Evolutionary conservation across 495 filamentous ascomycete species (phyloP), one percentile per base, ranked within the genome.

Genomic region (Trichoderma gamsii): DNA sequence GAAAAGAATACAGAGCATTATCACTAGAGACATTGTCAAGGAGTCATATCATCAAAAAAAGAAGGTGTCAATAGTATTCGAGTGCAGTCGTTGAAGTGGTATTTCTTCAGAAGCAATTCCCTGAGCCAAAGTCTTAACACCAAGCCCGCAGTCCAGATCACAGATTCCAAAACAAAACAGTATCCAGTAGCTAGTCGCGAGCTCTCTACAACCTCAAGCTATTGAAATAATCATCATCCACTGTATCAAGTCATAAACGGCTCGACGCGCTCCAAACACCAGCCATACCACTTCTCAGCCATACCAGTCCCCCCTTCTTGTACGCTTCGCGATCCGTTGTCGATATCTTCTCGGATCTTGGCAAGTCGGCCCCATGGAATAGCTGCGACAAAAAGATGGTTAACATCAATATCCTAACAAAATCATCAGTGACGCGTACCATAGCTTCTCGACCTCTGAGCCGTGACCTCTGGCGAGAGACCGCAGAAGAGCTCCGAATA

Each of bases 401-500:
- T 7, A 52, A 3, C n/a, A 9, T 7, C 5, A n/a, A 23, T 18
- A 2, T 52, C n/a, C n/a, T n/a, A n/a, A n/a, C n/a, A n/a, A n/a
- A 23, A n/a, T 8, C 13, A 32, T 43, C n/a, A 21, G 1, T 5
- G 56, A 15, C 2, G 8, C 73, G 66, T 44, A 76, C 73, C 64
- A 66, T 71, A 74, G 66, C 66, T 65, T 15, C 72, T 73, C 16
- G 70, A 70, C 56, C 72, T 73, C n/a, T 74, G 69, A 21, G 72
- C 41, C 44, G 70, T 78, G n/a, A 82, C 69, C 32, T 81, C 77
- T 21, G 76, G 71, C 13, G 76, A 80, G 63, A 82, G 71, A 3
- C 76, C 79, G 18, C 79, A 80, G 69, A 76, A 83, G 2, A 83
- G 71, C 72, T 79, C 76, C 3, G 80, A 80, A 63, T 83, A 83